Evolutionary conservation across 1,284 basidiomycete genomes (phyloP), one percentile per base, ranked within the genome.

Genomic region (Ustilago lituana): DNA sequence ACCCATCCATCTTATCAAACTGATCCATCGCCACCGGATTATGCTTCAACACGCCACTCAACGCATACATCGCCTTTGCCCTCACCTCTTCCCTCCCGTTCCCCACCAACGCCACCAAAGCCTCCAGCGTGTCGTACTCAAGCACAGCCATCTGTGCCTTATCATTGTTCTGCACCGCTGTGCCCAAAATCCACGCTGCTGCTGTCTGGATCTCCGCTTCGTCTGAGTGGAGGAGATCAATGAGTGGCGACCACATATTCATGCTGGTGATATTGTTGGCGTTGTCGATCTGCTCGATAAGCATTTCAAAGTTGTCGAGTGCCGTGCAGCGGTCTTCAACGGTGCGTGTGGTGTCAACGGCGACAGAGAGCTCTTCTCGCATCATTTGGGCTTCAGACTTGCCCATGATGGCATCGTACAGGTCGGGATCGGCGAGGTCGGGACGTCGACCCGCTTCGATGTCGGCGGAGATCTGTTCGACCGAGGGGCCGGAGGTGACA

Each of bases 261-360:
- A 98, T 84, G 54, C 88, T 89, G 53, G 88, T 87, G 48, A 98
- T 86, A 84, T 98, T 89, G 81, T 94, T 97, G 3, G 95, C 94
- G 82, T 98, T 98, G 80, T 98, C 95, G 56, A 98, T 93, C 41
- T 88, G 87, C 82, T 98, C 94, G 68, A 97, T 87, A 23, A 98
- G 85, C 93, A 98, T 93, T 84, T 98, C 96, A 52, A 98, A 87
- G 81, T 98, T 89, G 84, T 98, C 95, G 74, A 98, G 85, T 0
- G 95, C 94, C 17, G 87, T 85, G 44, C 93, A 84, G 27, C 93
- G 68, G 35, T 79, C 77, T 0, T 60, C 29, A 36, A 63, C 43
- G 2, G 55, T 29, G 10, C 72, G 49, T 8, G 57, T 27, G 10
- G 55, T n/a, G 45, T 78, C 66, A 29, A 66, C 7, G 80, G 77